phyloP scores from a whole-genome alignment of 2,329 filamentous ascomycete genomes.

The Colletotrichum scovillei region DNA sequence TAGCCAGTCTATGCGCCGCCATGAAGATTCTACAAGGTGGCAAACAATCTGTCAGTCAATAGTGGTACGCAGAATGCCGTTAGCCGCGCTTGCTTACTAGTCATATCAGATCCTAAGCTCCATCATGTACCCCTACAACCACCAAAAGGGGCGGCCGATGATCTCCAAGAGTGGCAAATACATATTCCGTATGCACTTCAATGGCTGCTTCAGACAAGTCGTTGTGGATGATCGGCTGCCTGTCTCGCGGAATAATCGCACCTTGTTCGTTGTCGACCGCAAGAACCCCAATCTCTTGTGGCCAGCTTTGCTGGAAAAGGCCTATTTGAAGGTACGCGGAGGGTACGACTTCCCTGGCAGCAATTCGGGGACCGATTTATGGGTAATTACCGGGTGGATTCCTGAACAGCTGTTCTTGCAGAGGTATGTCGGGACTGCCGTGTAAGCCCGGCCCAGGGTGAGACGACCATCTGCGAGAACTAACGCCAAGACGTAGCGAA shows the following conservation, averaged over 20 bases:
- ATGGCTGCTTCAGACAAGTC: slow-evolving; percentile 89
- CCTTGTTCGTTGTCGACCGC: slow-evolving; percentile 88
- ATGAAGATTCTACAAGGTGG: slow-evolving; percentile 77
- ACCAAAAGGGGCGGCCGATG: slow-evolving; percentile 64
- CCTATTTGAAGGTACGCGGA: slow-evolving; percentile 93
- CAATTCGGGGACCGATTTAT: slow-evolving; percentile 95
- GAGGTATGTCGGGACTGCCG: slow-evolving; percentile 55
- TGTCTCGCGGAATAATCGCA: slow-evolving; percentile 77
- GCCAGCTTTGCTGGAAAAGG: slow-evolving; percentile 95
- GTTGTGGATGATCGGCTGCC: slow-evolving; percentile 91
- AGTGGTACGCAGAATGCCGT: background rate
- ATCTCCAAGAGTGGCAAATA: slow-evolving; percentile 88
- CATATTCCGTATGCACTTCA: slow-evolving; percentile 92
- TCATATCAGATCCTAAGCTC: slow-evolving; percentile 71
- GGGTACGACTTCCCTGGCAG: slow-evolving; percentile 98
- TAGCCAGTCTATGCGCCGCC: slow-evolving; percentile 90
- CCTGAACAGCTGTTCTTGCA: slow-evolving; percentile 95
- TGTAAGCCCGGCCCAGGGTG: no score
- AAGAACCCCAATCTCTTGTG: slow-evolving; percentile 85
- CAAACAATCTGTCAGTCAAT: slow-evolving; percentile 69
- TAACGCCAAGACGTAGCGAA: slow-evolving; percentile 61
- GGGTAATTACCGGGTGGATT: slow-evolving; percentile 94
- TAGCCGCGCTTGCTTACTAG: background rate
- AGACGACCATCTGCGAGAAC: background rate
- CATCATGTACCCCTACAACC: slow-evolving; percentile 81